Evolutionary conservation across 805 yeast genomes (phyloP).

Genomic region (Nakazawaea anatomiae): DNA sequence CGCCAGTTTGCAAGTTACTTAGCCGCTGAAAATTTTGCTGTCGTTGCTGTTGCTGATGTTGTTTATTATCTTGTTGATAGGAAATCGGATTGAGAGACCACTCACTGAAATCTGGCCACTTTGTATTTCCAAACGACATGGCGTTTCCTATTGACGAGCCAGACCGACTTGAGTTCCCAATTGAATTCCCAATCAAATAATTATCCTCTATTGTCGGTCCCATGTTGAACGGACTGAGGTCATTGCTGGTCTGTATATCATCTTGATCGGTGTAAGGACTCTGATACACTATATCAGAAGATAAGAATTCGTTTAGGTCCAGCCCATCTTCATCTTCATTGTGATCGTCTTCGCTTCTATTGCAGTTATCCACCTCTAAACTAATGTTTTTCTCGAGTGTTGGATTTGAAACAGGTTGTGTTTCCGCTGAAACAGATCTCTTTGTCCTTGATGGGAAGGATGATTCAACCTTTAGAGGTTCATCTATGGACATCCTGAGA

Average conservation of each 20-base stretch:
- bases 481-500: not conserved
- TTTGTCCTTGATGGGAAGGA: conserved; percentile 2
- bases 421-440: not conserved
- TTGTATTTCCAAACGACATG: not conserved
- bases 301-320: not conserved
- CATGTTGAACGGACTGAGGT: conserved; percentile 12
- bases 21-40: not conserved
- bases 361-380: too few species aligned
- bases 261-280: not conserved
- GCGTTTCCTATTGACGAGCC: not conserved
- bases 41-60: not conserved
- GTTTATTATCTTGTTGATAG: not conserved
- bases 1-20: not conserved
- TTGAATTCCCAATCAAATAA: not conserved
- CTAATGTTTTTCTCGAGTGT: not conserved
- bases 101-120: not conserved
- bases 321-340: not conserved
- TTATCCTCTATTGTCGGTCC: conserved; percentile 18
- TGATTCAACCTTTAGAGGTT: not conserved
- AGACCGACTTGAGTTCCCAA: not conserved
- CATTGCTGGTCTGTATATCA: conserved; percentile 1
- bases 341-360: not conserved
- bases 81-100: not conserved
- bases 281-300: not conserved
- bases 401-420: not conserved